Conservation (phyloP, 345 rosid species). For the Citrus reticulata region DNA sequence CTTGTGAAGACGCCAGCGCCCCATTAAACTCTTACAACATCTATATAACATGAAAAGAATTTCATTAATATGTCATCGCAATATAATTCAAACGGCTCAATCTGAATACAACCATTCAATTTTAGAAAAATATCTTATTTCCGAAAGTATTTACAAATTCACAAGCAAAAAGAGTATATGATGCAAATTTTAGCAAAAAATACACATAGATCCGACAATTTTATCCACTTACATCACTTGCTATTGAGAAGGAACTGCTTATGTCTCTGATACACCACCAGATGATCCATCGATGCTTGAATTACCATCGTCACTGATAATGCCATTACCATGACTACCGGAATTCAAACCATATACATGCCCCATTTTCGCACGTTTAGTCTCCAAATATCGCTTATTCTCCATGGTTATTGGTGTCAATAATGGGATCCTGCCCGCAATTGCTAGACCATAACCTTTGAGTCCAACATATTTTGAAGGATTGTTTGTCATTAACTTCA, state of each 20-base stretch:
- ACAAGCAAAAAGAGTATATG: not conserved
- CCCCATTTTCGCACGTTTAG: constrained; percentile 53
- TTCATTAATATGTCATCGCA: not conserved
- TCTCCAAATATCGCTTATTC: constrained; percentile 47
- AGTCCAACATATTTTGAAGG: constrained; percentile 64
- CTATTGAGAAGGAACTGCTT: not conserved
- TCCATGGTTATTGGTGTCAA: constrained; percentile 43
- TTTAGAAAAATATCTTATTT: not conserved
- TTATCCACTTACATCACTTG: not conserved
- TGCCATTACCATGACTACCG: constrained; percentile 11
- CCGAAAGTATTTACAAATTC: not conserved
- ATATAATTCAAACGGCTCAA: not conserved
- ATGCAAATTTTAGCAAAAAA: not conserved
- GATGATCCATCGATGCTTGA: not conserved
- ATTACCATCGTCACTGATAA: not conserved
- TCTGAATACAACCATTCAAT: not conserved
- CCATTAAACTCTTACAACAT: not conserved
- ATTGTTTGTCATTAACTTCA: constrained; percentile 76
- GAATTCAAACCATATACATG: constrained; percentile 39
- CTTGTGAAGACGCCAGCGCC: no score
- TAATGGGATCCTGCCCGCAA: constrained; percentile 54
- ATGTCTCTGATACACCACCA: not conserved
- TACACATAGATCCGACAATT: not conserved
- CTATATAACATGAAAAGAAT: not conserved
- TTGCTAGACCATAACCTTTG: constrained; percentile 62